phyloP scores from a whole-genome alignment of 306 rosid genomes.

The Neltuma alba region DNA sequence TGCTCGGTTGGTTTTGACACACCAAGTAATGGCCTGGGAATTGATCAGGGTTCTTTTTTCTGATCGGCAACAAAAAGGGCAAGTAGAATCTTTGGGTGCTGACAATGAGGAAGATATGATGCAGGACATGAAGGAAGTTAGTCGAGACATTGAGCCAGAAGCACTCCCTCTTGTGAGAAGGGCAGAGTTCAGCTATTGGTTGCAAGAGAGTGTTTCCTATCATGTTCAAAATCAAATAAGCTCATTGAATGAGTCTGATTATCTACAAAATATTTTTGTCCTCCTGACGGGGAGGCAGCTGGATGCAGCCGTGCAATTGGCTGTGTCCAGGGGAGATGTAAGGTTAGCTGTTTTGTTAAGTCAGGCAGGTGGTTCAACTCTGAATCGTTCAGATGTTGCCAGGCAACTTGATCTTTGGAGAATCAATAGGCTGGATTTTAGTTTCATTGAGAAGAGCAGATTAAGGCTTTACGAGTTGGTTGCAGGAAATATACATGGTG shows the following conservation, averaged over 20 bases:
- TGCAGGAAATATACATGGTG: conserved; percentile 74
- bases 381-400: conserved; percentile 75
- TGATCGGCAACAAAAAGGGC: conserved; percentile 60
- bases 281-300: conserved; percentile 85
- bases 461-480: conserved; percentile 82
- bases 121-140: conserved; percentile 75
- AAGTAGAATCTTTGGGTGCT: conserved; percentile 56
- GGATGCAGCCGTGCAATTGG: conserved; percentile 82
- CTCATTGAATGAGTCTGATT: conserved; percentile 69
- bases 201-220: conserved; percentile 87
- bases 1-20: conserved; percentile 63
- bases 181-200: conserved; percentile 96
- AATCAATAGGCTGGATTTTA: conserved; percentile 83
- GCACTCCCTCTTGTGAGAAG: conserved; percentile 89
- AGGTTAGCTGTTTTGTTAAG: conserved; percentile 89
- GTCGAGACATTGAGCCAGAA: conserved; percentile 71
- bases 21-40: conserved; percentile 95
- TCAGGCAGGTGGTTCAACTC: conserved; percentile 90
- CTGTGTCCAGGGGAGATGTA: conserved; percentile 88
- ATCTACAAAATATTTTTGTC: conserved; percentile 75
- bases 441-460: conserved; percentile 85
- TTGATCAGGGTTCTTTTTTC: conserved; percentile 91
- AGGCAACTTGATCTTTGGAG: conserved; percentile 88
- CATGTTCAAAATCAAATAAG: conserved; percentile 78
- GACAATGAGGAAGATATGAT: conserved; percentile 94